phyloP scores from a whole-genome alignment of 2,329 filamentous ascomycete species.

The Intubia oerlemansii region DNA sequence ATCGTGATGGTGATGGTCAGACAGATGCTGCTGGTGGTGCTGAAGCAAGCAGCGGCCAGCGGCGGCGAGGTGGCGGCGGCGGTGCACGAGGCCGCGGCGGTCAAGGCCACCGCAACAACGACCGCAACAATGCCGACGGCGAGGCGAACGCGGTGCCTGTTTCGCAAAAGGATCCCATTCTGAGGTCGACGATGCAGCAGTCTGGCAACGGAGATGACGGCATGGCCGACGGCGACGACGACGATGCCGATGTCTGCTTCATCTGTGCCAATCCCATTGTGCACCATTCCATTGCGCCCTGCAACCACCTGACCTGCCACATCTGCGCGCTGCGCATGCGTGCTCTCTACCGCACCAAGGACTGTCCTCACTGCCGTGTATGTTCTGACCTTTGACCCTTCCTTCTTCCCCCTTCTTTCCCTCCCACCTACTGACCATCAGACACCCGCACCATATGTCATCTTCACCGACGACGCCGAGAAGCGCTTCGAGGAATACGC shows the following conservation, averaged over 20 bases:
- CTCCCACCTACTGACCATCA: not conserved
- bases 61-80: no score
- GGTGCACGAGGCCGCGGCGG: no score
- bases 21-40: no score
- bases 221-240: slow-evolving; percentile 5
- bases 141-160: slow-evolving; percentile 1
- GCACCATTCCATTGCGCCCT: slow-evolving; percentile 76
- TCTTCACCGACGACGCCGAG: slow-evolving; percentile 70
- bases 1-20: slow-evolving; percentile 11
- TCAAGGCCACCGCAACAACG: slow-evolving; percentile 5
- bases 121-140: no score
- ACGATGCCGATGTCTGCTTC: slow-evolving; percentile 73
- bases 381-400: not conserved
- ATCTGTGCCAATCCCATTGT: slow-evolving; percentile 86
- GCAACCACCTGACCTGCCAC: slow-evolving; percentile 92
- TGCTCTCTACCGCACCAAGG: slow-evolving; percentile 87
- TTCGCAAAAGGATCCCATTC: slow-evolving; percentile 1
- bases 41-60: no score
- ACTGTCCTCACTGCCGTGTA: slow-evolving; percentile 74
- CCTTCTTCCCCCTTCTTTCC: not conserved
- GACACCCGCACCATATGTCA: slow-evolving; percentile 56
- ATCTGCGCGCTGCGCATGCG: slow-evolving; percentile 83
- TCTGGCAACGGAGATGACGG: slow-evolving; percentile 1
- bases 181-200: slow-evolving; percentile 2
- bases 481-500: slow-evolving; percentile 78